These are phyloP conservation scores for Adansonia gregorii DNA, from an alignment of 441 rosid species.

Conservation along the genomic window DNA sequence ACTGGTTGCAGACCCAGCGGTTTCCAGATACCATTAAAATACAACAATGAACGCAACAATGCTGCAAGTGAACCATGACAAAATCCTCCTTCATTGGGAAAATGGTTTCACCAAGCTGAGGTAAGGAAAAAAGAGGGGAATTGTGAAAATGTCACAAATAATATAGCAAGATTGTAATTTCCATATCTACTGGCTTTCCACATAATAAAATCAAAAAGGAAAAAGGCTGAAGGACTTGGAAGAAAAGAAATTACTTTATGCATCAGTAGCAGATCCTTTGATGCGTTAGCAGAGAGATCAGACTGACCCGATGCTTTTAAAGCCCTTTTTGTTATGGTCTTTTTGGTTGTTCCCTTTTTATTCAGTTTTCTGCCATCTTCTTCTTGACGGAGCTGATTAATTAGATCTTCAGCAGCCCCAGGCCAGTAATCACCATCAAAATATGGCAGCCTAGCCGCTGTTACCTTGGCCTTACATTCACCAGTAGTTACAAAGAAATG, in stretches of 20 bases:
- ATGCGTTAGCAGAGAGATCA: constrained; percentile 93
- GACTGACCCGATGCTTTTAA: constrained; percentile 97
- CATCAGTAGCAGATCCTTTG: constrained; percentile 96
- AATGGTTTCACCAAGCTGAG: constrained; percentile 98
- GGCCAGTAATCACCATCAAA: constrained; percentile 99
- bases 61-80: constrained; percentile 97
- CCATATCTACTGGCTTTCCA: not conserved
- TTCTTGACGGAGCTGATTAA: constrained; percentile 91
- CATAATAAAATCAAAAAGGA: not conserved
- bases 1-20: constrained; percentile 93
- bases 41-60: constrained; percentile 89
- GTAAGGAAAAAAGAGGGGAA: constrained; percentile 24
- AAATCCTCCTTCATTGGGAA: constrained; percentile 99
- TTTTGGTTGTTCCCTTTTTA: constrained; percentile 85
- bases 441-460: constrained; percentile 98
- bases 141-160: not conserved
- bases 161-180: constrained; percentile 9
- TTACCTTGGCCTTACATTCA: constrained; percentile 92
- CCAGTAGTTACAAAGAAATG: constrained; percentile 88
- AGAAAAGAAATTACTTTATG: constrained; percentile 67
- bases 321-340: constrained; percentile 92
- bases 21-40: constrained; percentile 87
- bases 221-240: constrained; percentile 28
- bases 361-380: constrained; percentile 95
- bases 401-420: constrained; percentile 98